These are phyloP conservation scores for Metschnikowia borealis DNA, from an alignment of 805 yeast species.

Conservation along the genomic window DNA sequence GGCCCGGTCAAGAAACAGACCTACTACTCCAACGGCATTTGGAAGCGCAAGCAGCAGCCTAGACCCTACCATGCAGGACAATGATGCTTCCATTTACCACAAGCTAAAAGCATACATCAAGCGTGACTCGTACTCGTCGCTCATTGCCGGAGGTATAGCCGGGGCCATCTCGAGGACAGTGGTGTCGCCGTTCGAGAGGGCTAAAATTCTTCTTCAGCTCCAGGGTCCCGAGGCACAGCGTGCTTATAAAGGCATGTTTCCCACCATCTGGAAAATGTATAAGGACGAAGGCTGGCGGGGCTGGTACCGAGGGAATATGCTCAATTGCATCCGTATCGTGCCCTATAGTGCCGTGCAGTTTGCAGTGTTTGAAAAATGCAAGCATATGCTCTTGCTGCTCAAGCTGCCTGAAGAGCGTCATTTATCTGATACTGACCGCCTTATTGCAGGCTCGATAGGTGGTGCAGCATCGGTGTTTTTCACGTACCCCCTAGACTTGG, in stretches of 20 bases:
- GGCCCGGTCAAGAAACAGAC: neutral
- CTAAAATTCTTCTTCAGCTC: slow-evolving; percentile 85
- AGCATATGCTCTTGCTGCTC: slow-evolving; percentile 31
- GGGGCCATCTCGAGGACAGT: slow-evolving; percentile 85
- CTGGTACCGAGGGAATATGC: slow-evolving; percentile 82
- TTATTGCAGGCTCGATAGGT: slow-evolving; percentile 74
- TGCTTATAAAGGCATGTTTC: slow-evolving; percentile 62
- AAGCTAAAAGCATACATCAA: slow-evolving; percentile 21
- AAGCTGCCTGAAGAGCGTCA: slow-evolving; percentile 25
- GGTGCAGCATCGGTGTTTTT: slow-evolving; percentile 76
- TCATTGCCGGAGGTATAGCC: slow-evolving; percentile 69
- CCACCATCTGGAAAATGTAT: slow-evolving; percentile 76
- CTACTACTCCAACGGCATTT: neutral
- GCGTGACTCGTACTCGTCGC: slow-evolving; percentile 56
- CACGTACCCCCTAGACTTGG: slow-evolving; percentile 89
- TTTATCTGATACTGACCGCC: slow-evolving; percentile 53
- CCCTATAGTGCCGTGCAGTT: slow-evolving; percentile 96
- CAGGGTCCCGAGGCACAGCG: slow-evolving; percentile 60
- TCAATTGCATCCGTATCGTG: slow-evolving; percentile 83
- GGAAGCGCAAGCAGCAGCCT: neutral
- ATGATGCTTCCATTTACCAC: neutral
- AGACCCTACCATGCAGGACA: neutral
- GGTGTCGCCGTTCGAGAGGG: slow-evolving; percentile 93
- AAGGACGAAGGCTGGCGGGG: slow-evolving; percentile 91
- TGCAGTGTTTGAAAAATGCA: slow-evolving; percentile 69